Percentiles rank a stretch among this genome's conserved stretches.
phyloP scores from a whole-genome alignment of 805 yeast species.

The Cyberlindnera subsufficiens region DNA sequence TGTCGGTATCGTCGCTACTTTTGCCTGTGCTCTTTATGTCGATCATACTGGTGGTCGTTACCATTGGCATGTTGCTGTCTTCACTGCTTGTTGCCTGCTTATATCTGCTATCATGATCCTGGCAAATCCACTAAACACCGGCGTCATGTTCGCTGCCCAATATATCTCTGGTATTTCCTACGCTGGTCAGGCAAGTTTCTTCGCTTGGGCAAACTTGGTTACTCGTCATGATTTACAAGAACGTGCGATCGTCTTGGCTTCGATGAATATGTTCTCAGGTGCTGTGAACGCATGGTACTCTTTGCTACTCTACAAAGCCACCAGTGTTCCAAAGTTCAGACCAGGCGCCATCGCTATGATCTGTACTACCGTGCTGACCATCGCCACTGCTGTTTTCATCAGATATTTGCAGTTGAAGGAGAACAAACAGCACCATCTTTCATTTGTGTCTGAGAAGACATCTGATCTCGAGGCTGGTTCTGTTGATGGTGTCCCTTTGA shows the following conservation, averaged over 20 bases:
- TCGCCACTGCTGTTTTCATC: conserved; percentile 34
- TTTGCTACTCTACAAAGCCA: conserved; percentile 44
- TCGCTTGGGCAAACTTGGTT: conserved; percentile 60
- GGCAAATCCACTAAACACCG: conserved; percentile 32
- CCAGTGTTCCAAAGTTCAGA: conserved; percentile 43
- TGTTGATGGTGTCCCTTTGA: background rate
- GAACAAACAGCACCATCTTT: conserved; percentile 1
- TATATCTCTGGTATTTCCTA: conserved; percentile 48
- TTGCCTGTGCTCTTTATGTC: conserved; percentile 37
- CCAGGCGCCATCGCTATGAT: conserved; percentile 55
- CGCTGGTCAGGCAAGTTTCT: conserved; percentile 56
- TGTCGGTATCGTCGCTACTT: conserved; percentile 42
- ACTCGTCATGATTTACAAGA: conserved; percentile 56
- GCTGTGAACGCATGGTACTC: conserved; percentile 67
- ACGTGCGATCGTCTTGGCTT: conserved; percentile 57
- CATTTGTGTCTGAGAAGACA: background rate
- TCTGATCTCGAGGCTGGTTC: conserved; percentile 2
- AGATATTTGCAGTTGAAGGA: conserved; percentile 39
- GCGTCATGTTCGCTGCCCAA: conserved; percentile 46
- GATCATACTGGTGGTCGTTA: conserved; percentile 35
- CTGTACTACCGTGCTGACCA: conserved; percentile 41
- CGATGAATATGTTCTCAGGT: conserved; percentile 60
- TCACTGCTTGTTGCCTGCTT: conserved; percentile 37
- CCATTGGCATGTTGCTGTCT: conserved; percentile 47
- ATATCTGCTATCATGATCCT: conserved; percentile 43